A percentile compares a stretch with the other conserved stretches of the same genome.
These are phyloP conservation scores for Fusarium tricinctum DNA, from an alignment of 2,329 filamentous ascomycete species.

Conservation along the genomic window DNA sequence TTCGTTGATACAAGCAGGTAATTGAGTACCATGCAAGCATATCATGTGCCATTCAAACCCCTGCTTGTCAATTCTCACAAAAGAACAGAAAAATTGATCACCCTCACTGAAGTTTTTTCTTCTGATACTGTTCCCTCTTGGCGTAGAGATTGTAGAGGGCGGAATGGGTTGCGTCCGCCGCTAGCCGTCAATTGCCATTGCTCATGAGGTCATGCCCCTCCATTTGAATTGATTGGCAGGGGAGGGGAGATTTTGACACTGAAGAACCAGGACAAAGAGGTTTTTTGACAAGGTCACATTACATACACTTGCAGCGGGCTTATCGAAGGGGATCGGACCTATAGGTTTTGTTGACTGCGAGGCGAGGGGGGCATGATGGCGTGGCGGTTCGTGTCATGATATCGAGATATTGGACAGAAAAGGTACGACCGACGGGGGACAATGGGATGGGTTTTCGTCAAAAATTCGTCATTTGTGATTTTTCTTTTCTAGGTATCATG, in stretches of 20 bases:
- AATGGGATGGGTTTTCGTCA: not conserved
- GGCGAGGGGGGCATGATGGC: not conserved
- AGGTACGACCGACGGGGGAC: not conserved
- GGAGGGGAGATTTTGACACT: not conserved
- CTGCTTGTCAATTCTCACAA: conserved; percentile 35
- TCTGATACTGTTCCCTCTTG: conserved; percentile 11
- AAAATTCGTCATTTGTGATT: conserved; percentile 6
- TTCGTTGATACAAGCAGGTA: not conserved
- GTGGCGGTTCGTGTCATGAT: conserved; percentile 28
- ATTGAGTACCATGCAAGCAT: conserved; percentile 2
- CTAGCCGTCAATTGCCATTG: conserved; percentile 49
- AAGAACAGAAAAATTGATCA: conserved; percentile 4
- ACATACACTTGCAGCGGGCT: conserved; percentile 25
- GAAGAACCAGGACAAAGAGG: not conserved
- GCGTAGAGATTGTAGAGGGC: conserved; percentile 26
- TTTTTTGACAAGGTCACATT: conserved; percentile 34
- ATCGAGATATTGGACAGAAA: not conserved
- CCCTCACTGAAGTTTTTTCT: not conserved
- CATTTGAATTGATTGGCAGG: conserved; percentile 1
- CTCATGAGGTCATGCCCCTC: conserved; percentile 30
- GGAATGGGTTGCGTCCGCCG: conserved; percentile 42
- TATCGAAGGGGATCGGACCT: conserved; percentile 30
- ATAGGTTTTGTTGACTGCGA: conserved; percentile 2
- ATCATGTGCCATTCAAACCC: conserved; percentile 30
- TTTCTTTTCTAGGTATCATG: conserved; percentile 30